A percentile compares a stretch with the other conserved stretches of the same genome.
Conservation (phyloP, 73 alveolate genomes). For the Paramecium primaurelia region DNA sequence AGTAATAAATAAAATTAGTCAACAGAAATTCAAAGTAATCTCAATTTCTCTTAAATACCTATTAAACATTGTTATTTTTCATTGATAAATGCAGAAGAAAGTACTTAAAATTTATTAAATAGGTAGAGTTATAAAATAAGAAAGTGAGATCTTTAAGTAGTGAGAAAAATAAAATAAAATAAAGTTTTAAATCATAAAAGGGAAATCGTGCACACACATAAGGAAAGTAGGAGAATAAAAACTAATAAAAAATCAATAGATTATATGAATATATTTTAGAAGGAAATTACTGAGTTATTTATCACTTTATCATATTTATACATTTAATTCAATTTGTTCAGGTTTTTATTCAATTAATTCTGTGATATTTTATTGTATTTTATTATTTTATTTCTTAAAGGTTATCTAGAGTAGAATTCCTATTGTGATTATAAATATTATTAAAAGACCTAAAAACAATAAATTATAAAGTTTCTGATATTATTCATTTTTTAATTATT, state of each 20-base stretch:
- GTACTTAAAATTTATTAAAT: background rate
- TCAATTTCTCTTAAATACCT: background rate
- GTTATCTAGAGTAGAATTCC: background rate
- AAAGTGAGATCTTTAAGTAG: background rate
- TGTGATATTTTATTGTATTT: background rate
- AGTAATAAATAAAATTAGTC: background rate
- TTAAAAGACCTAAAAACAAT: background rate
- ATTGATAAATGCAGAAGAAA: background rate
- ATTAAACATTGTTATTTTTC: background rate
- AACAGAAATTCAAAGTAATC: background rate
- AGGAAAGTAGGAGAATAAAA: background rate
- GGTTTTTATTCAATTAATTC: background rate
- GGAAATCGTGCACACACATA: background rate
- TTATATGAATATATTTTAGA: background rate
- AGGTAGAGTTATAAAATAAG: background rate
- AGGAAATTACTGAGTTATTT: background rate
- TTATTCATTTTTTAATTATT: background rate
- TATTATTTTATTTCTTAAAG: background rate
- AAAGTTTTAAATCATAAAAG: background rate
- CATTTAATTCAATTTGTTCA: background rate
- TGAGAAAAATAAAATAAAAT: background rate
- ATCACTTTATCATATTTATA: background rate
- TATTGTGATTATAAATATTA: background rate
- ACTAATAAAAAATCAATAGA: background rate
- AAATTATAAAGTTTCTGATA: background rate